These are phyloP conservation scores for Colletotrichum scovillei DNA, from an alignment of 2,329 filamentous ascomycete genomes.

Conservation along the genomic window DNA sequence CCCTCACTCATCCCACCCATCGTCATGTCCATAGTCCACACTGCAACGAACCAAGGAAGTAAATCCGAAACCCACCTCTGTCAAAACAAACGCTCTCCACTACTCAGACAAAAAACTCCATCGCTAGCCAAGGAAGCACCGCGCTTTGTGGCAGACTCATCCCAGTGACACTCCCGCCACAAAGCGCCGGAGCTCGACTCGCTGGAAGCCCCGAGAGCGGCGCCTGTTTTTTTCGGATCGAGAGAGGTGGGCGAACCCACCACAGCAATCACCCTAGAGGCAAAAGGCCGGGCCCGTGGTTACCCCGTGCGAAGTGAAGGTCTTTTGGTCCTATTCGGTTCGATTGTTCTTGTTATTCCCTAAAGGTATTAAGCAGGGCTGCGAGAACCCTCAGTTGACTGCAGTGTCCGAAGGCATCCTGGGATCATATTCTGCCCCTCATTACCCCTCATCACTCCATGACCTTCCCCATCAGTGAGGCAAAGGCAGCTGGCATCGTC, in stretches of 20 bases:
- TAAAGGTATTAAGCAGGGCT: background rate
- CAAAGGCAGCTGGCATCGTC: background rate
- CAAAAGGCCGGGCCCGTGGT: background rate
- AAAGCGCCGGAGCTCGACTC: slow-evolving; percentile 4
- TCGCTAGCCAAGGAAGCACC: slow-evolving; percentile 5
- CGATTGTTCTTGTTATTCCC: background rate
- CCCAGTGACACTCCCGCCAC: slow-evolving; percentile 17
- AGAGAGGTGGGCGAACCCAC: background rate
- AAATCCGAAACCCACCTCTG: background rate
- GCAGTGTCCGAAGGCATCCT: background rate
- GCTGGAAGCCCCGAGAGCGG: slow-evolving; percentile 21
- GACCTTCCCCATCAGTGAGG: background rate
- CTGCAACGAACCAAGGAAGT: background rate
- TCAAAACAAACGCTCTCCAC: slow-evolving; percentile 24
- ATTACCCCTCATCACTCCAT: slow-evolving; percentile 7
- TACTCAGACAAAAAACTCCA: slow-evolving; percentile 3
- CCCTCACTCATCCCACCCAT: slow-evolving; percentile 14
- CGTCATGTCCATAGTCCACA: slow-evolving; percentile 9
- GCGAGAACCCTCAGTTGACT: background rate
- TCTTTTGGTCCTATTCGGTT: too few species aligned
- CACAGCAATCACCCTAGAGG: background rate
- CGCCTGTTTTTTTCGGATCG: background rate
- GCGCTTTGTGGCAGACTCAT: slow-evolving; percentile 5
- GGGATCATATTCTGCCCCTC: background rate
- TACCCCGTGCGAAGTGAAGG: too few species aligned